Percentiles rank a stretch among this genome's conserved stretches.
Conservation (phyloP, 2,329 filamentous ascomycete genomes). For the Atkinsonella texensis region DNA sequence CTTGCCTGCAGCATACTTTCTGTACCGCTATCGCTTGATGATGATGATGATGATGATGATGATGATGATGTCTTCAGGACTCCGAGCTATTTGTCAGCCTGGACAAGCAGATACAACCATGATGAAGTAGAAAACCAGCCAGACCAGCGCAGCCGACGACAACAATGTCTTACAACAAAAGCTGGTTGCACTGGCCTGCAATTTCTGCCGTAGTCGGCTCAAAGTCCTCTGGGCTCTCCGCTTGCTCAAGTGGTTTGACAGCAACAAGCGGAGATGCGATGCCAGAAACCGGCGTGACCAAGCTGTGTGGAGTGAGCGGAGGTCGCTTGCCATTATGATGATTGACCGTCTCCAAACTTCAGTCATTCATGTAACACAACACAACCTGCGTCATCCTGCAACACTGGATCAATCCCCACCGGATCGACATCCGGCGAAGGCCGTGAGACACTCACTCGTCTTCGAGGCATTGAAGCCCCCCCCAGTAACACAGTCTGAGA, state of each 20-base stretch:
- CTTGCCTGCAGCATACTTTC: no score
- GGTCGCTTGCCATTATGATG: constrained; percentile 17
- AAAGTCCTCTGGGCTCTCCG: not conserved
- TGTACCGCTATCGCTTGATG: no score
- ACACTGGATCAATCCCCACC: constrained; percentile 7
- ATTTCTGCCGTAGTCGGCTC: constrained; percentile 17
- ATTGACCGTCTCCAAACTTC: constrained; percentile 7
- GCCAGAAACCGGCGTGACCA: constrained; percentile 14
- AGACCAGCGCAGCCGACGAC: no score
- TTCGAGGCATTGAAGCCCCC: constrained; percentile 15
- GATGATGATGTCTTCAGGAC: no score
- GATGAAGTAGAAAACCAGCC: not conserved
- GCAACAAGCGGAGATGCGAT: constrained; percentile 19
- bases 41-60: no score
- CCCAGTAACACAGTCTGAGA: constrained; percentile 12
- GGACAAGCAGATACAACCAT: no score
- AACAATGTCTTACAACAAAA: constrained; percentile 18
- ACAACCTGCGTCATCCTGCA: no score
- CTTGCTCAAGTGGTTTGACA: not conserved
- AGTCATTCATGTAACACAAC: no score
- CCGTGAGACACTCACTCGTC: constrained; percentile 15
- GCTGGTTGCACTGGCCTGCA: constrained; percentile 17
- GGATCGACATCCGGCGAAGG: constrained; percentile 18
- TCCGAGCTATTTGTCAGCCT: no score
- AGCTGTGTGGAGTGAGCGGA: constrained; percentile 14